phyloP scores from a whole-genome alignment of 805 yeast genomes.

The Starmerella bombi region DNA sequence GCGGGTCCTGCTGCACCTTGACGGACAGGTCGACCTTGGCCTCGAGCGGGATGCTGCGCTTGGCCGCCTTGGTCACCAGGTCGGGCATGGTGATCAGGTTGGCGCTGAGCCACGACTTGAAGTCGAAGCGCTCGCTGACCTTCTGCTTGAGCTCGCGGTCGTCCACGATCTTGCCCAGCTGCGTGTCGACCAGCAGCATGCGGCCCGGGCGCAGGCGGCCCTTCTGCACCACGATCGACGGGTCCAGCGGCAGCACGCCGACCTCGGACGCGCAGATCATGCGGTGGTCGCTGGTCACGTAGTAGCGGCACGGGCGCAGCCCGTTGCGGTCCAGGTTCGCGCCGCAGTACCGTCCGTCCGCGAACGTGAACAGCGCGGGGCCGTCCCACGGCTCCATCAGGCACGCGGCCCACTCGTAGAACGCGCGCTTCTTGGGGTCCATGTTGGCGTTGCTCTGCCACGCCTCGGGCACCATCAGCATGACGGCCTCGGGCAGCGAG shows the following conservation, averaged over 20 bases:
- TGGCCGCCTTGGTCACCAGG: conserved; percentile 45
- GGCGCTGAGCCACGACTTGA: conserved; percentile 84
- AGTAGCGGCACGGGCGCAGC: conserved; percentile 94
- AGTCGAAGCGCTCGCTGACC: conserved; percentile 74
- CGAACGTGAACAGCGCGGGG: conserved; percentile 91
- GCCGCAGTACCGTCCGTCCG: conserved; percentile 96
- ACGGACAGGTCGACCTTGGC: conserved; percentile 18
- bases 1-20: conserved; percentile 66
- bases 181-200: conserved; percentile 88
- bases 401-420: conserved; percentile 98
- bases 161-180: conserved; percentile 84
- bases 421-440: conserved; percentile 86
- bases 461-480: conserved; percentile 95
- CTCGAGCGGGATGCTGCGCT: conserved; percentile 26
- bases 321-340: conserved; percentile 97
- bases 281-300: conserved; percentile 84
- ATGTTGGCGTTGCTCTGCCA: conserved; percentile 80
- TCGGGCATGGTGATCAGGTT: conserved; percentile 77
- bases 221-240: conserved; percentile 69
- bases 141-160: conserved; percentile 72
- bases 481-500: conserved; percentile 90
- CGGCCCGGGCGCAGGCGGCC: conserved; percentile 95
- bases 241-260: conserved; percentile 84
- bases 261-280: conserved; percentile 98
- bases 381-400: conserved; percentile 99